These are phyloP conservation scores for Fusarium sp. DNA, from an alignment of 2,329 filamentous ascomycete genomes.

Conservation along the genomic window DNA sequence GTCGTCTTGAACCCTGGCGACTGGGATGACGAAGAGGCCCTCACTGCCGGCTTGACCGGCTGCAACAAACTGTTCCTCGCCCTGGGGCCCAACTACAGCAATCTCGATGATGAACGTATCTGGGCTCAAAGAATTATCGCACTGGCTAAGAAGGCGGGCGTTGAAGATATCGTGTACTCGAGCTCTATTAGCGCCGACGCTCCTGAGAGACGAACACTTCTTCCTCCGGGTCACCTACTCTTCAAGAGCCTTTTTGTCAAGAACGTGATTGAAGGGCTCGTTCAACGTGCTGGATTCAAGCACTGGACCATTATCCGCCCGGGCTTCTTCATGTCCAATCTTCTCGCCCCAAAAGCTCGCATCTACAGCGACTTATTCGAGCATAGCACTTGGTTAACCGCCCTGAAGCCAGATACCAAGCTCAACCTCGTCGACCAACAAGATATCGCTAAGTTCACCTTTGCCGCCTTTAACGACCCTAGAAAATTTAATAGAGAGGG, in stretches of 20 bases:
- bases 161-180: not conserved
- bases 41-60: not conserved
- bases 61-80: not conserved
- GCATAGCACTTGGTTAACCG: not conserved
- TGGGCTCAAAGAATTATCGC: not conserved
- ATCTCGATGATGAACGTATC: not conserved
- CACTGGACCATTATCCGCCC: not conserved
- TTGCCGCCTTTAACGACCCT: accelerated
- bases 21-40: not conserved
- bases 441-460: not conserved
- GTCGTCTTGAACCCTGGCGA: not conserved
- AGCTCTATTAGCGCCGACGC: not conserved
- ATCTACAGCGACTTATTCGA: not conserved
- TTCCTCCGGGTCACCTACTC: not conserved
- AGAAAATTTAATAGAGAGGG: accelerated
- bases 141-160: not conserved
- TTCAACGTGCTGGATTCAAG: not conserved
- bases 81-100: not conserved
- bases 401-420: not conserved
- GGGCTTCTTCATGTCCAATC: not conserved
- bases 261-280: not conserved
- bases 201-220: not conserved
- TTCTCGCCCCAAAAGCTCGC: not conserved
- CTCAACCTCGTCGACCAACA: not conserved
- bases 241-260: not conserved